Evolutionary conservation across 306 rosid species (phyloP).

Genomic region (Cicer yamashitae): DNA sequence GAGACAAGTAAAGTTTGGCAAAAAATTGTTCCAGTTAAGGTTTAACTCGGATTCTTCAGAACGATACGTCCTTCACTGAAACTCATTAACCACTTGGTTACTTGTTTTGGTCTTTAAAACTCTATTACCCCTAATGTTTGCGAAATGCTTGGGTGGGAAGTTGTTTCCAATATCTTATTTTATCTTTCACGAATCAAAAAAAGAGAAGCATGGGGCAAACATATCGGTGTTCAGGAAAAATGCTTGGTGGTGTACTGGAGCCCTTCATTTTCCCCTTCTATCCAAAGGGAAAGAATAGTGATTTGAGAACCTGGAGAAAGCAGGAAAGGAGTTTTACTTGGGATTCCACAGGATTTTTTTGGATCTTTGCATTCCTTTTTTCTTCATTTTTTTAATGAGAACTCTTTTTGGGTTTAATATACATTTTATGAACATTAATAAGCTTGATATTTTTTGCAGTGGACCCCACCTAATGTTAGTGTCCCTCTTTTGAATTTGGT

Average conservation of each 20-base stretch:
- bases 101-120: constrained; percentile 31
- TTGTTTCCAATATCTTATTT: neutral
- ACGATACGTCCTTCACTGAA: no score
- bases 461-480: constrained; percentile 94
- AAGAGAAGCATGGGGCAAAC: constrained; percentile 30
- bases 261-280: neutral
- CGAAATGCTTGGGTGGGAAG: constrained; percentile 9
- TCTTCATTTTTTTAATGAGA: constrained; percentile 8
- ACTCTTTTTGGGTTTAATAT: neutral
- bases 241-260: constrained; percentile 14
- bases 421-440: constrained; percentile 31
- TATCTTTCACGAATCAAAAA: constrained; percentile 1
- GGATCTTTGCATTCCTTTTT: constrained; percentile 23
- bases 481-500: constrained; percentile 94
- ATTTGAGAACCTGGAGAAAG: constrained; percentile 22
- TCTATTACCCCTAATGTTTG: constrained; percentile 8
- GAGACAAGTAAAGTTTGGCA: no score
- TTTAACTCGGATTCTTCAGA: no score
- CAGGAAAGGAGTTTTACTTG: constrained; percentile 2
- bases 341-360: constrained; percentile 7
- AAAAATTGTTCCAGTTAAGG: no score
- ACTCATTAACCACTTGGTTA: no score
- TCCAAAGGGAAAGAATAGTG: constrained; percentile 7
- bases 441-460: constrained; percentile 67
- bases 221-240: constrained; percentile 1